Percentiles rank a stretch among this genome's conserved stretches.
phyloP scores from a whole-genome alignment of 2,329 filamentous ascomycete genomes.

The Microdochium trichocladiopsis region DNA sequence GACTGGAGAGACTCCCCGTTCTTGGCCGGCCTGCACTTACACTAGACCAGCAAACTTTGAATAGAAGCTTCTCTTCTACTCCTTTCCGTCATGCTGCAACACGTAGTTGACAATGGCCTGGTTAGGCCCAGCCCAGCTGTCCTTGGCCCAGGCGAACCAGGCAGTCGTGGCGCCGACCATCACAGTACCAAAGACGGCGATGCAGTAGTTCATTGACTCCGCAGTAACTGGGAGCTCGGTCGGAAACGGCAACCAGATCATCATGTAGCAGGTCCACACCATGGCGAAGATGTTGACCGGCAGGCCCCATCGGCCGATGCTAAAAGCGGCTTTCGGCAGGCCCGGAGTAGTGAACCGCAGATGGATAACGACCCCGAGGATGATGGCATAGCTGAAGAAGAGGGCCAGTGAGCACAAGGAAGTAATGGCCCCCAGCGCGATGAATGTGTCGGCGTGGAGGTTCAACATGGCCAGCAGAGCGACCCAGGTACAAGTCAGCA shows the following conservation, averaged over 20 bases:
- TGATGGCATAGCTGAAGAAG: constrained; percentile 5
- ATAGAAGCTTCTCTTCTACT: no score
- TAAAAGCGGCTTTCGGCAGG: constrained; percentile 2
- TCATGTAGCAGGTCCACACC: constrained; percentile 3
- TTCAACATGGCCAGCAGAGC: constrained; percentile 4
- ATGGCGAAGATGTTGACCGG: constrained; percentile 3
- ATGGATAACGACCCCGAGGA: constrained; percentile 2
- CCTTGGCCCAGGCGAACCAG: constrained; percentile 1
- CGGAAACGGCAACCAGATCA: constrained; percentile 6
- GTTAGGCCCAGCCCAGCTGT: constrained; percentile 3
- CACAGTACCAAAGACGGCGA: constrained; percentile 2
- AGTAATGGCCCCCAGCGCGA: constrained; percentile 6
- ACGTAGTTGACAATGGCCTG: constrained; percentile 1
- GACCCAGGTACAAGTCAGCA: constrained; percentile 3
- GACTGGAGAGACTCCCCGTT: no score
- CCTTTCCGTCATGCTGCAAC: no score
- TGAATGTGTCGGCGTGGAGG: constrained; percentile 3
- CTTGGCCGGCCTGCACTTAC: no score
- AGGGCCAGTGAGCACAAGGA: constrained; percentile 5
- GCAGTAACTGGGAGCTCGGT: constrained; percentile 3
- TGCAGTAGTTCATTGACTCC: constrained; percentile 4
- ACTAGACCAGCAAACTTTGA: no score
- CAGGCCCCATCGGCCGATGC: constrained; percentile 1
- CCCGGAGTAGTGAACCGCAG: background rate
- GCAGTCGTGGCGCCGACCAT: background rate